These are phyloP conservation scores for Kodamaea sp. DNA, from an alignment of 1,139 yeast genomes.

Conservation along the genomic window DNA sequence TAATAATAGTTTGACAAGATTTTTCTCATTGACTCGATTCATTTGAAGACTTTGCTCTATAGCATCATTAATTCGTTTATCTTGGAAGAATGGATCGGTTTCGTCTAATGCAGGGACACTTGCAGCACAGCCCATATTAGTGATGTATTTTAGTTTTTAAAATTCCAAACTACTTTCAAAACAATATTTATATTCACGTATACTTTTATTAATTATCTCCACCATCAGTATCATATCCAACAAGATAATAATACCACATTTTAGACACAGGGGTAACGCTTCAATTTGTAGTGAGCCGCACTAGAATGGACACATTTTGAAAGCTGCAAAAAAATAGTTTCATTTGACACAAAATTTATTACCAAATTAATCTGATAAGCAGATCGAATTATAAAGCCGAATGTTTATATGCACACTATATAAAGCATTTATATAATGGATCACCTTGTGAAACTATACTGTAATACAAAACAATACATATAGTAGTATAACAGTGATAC, in stretches of 20 bases:
- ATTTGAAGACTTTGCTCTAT: slow-evolving; percentile 63
- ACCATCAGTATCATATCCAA: too few species aligned
- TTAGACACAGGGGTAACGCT: neutral
- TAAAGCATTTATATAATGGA: too few species aligned
- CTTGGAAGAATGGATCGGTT: slow-evolving; percentile 48
- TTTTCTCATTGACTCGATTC: slow-evolving; percentile 46
- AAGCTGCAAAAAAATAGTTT: neutral
- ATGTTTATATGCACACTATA: too few species aligned
- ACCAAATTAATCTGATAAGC: neutral
- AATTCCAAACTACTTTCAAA: neutral
- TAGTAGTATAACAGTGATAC: slow-evolving; percentile 8
- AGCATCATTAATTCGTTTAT: slow-evolving; percentile 54
- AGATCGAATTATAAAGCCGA: neutral
- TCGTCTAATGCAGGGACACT: slow-evolving; percentile 51
- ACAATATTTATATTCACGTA: neutral
- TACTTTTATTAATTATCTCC: too few species aligned
- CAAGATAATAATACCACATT: too few species aligned
- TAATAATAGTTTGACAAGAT: slow-evolving; percentile 61
- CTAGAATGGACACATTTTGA: slow-evolving; percentile 9
- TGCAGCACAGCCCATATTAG: slow-evolving; percentile 61
- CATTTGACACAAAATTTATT: neutral
- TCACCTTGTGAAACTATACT: slow-evolving; percentile 1
- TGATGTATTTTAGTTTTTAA: neutral
- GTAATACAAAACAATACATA: slow-evolving; percentile 12
- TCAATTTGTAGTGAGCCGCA: slow-evolving; percentile 11